A percentile compares a stretch with the other conserved stretches of the same genome.
Conservation (phyloP, 495 filamentous ascomycete species). For the Penicilliopsis zonata region DNA sequence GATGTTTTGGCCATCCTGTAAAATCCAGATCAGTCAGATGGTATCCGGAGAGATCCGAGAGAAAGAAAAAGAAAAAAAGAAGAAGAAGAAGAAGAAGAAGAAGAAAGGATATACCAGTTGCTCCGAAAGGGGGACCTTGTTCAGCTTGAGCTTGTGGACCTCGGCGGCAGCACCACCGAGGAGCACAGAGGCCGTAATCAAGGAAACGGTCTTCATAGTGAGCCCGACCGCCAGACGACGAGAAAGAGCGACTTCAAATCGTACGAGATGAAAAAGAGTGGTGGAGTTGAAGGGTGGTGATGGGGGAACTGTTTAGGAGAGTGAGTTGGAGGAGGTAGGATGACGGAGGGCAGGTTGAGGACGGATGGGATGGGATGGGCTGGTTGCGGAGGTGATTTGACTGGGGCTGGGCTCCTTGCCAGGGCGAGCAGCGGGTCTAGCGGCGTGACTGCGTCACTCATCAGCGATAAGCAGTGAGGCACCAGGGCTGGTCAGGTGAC, state of each 20-base stretch:
- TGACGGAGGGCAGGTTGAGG: constrained; percentile 11
- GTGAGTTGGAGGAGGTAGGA: constrained; percentile 10
- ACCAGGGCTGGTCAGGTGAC: too few species aligned
- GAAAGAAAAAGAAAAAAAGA: constrained; percentile 1
- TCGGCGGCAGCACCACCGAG: constrained; percentile 71
- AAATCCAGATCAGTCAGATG: constrained; percentile 8
- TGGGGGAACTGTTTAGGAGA: constrained; percentile 7
- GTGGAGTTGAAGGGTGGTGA: neutral
- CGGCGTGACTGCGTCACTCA: constrained; percentile 1
- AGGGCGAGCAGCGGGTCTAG: constrained; percentile 1
- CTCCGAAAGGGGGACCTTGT: constrained; percentile 87
- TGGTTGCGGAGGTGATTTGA: neutral
- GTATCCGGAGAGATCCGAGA: neutral
- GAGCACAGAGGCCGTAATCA: constrained; percentile 69
- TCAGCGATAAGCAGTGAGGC: too few species aligned
- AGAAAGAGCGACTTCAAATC: neutral
- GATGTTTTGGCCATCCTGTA: constrained; percentile 64
- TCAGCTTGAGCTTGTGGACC: constrained; percentile 88
- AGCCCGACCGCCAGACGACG: constrained; percentile 1
- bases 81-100: neutral
- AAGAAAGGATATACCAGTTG: constrained; percentile 60
- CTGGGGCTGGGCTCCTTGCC: neutral
- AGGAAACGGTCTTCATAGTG: constrained; percentile 71
- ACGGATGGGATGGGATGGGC: constrained; percentile 9
- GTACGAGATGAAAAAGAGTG: neutral